A percentile compares a stretch with the other conserved stretches of the same genome.
These are phyloP conservation scores for Fusarium pininemorale DNA, from an alignment of 2,329 filamentous ascomycete species.

Conservation along the genomic window DNA sequence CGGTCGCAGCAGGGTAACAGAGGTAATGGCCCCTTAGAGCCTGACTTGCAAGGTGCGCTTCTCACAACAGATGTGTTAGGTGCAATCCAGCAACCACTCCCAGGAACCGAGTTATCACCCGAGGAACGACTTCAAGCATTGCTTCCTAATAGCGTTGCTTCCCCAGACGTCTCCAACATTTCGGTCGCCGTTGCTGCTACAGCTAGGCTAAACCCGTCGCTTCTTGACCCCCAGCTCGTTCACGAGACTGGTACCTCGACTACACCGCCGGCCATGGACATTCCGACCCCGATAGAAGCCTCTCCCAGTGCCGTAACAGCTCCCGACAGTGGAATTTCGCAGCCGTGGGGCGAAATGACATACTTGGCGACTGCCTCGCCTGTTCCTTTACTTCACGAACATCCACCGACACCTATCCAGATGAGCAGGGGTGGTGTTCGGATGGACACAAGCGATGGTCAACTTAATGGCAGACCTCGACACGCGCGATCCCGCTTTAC, in stretches of 20 bases:
- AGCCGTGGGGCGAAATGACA: constrained; percentile 65
- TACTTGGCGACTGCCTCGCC: constrained; percentile 53
- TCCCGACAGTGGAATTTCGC: constrained; percentile 42
- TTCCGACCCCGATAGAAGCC: constrained; percentile 33
- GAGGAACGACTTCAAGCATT: constrained; percentile 63
- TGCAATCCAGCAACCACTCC: constrained; percentile 38
- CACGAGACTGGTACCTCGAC: constrained; percentile 44
- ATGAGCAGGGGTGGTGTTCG: constrained; percentile 60
- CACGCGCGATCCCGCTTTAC: constrained; percentile 68
- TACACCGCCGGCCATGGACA: constrained; percentile 43
- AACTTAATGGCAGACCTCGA: constrained; percentile 58
- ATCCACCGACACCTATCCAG: constrained; percentile 45
- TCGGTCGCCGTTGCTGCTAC: constrained; percentile 66
- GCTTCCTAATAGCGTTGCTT: constrained; percentile 48
- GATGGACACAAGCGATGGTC: constrained; percentile 58
- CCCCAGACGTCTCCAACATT: constrained; percentile 59
- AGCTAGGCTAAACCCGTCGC: constrained; percentile 62
- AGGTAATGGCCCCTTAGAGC: constrained; percentile 30
- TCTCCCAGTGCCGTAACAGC: constrained; percentile 36
- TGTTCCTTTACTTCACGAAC: constrained; percentile 45
- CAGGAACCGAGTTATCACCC: constrained; percentile 51
- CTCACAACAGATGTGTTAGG: constrained; percentile 27
- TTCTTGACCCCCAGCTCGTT: constrained; percentile 63
- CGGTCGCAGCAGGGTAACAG: constrained; percentile 39
- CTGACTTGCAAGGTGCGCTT: neutral